Percentiles rank a stretch among this genome's conserved stretches.
Conservation (phyloP, 257 asterid species). For the Petunia axillaris region DNA sequence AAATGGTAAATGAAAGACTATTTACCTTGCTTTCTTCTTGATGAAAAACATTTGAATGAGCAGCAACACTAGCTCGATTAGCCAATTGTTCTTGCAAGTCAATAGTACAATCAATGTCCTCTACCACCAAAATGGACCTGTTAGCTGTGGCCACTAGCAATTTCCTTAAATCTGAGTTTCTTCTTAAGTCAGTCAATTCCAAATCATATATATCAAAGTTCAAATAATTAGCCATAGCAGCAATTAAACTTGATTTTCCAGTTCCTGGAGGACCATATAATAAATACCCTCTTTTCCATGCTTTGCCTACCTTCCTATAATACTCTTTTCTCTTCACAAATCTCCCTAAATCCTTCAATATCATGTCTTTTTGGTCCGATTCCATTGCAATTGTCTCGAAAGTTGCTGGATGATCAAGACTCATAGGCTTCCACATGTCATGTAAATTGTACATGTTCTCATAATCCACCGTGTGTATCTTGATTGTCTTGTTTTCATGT, state of each 20-base stretch:
- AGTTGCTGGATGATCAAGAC: conserved; percentile 40
- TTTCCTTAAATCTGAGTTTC: conserved; percentile 18
- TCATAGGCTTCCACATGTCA: neutral
- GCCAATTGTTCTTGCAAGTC: conserved; percentile 25
- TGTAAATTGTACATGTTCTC: neutral
- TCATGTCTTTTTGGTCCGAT: conserved; percentile 15
- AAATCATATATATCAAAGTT: neutral
- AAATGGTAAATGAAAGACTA: too few species aligned
- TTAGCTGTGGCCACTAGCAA: conserved; percentile 20
- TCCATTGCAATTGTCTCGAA: conserved; percentile 43
- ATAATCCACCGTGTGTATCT: conserved; percentile 15
- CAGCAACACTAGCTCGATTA: neutral
- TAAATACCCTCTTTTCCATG: conserved; percentile 38
- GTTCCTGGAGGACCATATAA: conserved; percentile 30
- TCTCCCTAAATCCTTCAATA: conserved; percentile 30
- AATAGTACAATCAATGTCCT: conserved; percentile 36
- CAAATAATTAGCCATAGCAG: too few species aligned
- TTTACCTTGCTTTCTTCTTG: too few species aligned
- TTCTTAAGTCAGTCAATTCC: conserved; percentile 26
- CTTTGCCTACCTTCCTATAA: conserved; percentile 37
- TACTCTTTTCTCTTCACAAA: conserved; percentile 30
- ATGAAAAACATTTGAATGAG: too few species aligned
- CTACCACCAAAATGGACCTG: conserved; percentile 33
- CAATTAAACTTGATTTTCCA: too few species aligned
- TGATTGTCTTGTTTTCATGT: conserved; percentile 22